Base-by-base conservation (phyloP, 2,329 filamentous ascomycete genomes). In the Mycogone perniciosa region DNA sequence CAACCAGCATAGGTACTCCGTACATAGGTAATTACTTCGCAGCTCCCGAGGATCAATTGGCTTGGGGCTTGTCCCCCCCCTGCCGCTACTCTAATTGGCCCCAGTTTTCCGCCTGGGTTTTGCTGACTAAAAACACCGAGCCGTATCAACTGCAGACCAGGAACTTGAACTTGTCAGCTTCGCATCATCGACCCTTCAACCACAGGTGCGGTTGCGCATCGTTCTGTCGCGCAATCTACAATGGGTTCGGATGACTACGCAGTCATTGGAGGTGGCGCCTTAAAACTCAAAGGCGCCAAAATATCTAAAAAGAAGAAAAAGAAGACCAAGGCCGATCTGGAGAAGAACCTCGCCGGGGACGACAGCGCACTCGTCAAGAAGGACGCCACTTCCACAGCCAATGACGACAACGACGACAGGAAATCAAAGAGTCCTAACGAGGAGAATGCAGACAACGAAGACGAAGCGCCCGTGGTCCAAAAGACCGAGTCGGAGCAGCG, bases 401-500 rank as follows among this genome's bases (percentile, higher is more conserved):
- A 62, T 52, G 59, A 60, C 50, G 51, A 61, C 31, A 55, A 59
- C 44, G 49, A 61, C 33, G 57, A 61, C 10, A 64, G 52, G 64
- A 63, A 44, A 61, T 62, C 7, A 60, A 64, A 1, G 37, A 31
- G 31, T 4, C 30, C 42, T 6, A 38, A 60, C 0, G 61, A 58
- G 13, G 56, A 62, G n/a, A 64, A 66, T 9, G 62, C 67, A 37
- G 67, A 68, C 11, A 63, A 66, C 0, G 61, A 66, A 1, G 62
- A 63, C 0, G 62, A 62, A 10, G 57, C 39, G 58, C 57, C 55
- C n/a, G 61, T 55, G 50, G 60, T 64, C 48, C 67, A 65, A 54
- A 96, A 95, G 76, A 97, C 92, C 0, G 89, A 95, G 56, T 82
- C 91, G 1, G 89, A 99, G 72, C 76, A 78, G 59, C 78, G 84